Evolutionary conservation across 2,329 filamentous ascomycete genomes (phyloP).

Genomic region (Alternaria angustiovoidea): DNA sequence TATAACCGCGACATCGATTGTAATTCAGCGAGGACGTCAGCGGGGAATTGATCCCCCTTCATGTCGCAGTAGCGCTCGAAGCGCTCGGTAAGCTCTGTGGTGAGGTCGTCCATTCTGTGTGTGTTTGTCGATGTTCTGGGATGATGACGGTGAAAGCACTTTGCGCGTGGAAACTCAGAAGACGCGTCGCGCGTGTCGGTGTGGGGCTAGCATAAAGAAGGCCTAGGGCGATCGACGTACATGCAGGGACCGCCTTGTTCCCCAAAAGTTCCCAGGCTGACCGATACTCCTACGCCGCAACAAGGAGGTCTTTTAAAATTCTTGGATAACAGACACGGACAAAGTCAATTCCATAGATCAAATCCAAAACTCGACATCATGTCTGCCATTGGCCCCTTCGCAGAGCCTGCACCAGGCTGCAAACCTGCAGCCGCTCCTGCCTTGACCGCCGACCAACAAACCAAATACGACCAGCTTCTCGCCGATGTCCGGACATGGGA

Average conservation of each 20-base stretch:
- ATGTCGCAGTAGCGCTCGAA: conserved; percentile 69
- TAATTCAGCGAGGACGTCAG: conserved; percentile 82
- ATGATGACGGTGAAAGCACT: conserved; percentile 8
- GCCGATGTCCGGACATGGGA: conserved; percentile 74
- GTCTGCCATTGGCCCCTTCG: conserved; percentile 45
- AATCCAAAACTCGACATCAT: conserved; percentile 15
- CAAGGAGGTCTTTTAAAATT: neutral
- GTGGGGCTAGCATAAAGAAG: conserved; percentile 21
- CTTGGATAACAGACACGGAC: neutral
- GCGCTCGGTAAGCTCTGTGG: conserved; percentile 64
- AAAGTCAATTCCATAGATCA: neutral
- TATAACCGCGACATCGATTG: conserved; percentile 87
- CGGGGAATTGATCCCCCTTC: conserved; percentile 65
- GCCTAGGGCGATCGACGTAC: conserved; percentile 27
- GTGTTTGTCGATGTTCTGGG: conserved; percentile 11
- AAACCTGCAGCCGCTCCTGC: conserved; percentile 64
- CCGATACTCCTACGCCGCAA: conserved; percentile 1
- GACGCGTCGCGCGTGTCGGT: conserved; percentile 43
- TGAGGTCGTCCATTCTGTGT: conserved; percentile 59
- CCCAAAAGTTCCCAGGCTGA: conserved; percentile 22
- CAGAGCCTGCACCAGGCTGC: conserved; percentile 56
- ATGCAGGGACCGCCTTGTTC: conserved; percentile 24
- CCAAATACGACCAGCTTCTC: conserved; percentile 83
- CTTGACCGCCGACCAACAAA: conserved; percentile 78
- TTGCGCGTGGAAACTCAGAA: conserved; percentile 22